Evolutionary conservation across 2,329 filamentous ascomycete species (phyloP), one percentile per base, ranked within the genome.

Genomic region (Trichoderma cornu-damae): DNA sequence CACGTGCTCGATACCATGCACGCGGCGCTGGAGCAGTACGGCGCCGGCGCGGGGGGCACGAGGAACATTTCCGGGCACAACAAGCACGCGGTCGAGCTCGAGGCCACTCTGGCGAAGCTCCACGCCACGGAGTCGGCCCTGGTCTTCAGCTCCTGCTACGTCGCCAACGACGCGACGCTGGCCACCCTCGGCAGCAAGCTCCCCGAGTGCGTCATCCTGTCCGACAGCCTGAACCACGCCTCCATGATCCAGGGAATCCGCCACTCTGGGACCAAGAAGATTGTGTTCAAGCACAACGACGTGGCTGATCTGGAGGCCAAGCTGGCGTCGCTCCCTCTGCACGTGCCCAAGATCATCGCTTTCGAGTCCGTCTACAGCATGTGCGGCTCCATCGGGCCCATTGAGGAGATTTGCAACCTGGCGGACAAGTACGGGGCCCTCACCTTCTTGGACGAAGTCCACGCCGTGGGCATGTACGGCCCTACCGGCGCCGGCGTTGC

Each of bases 211-310:
- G 94, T 99, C 43, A 96, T 97, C 67, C 78, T 99, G n/a, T 96
- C 92, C 5, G 94, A 99, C 75, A 96, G 89, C 72, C 77, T 96
- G 70, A 99, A 99, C 72, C 94, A 99, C 72, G 94, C 94, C 11
- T 97, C 93, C 5, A 99, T 99, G 94, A 99, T 99, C 61, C 94
- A 97, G 75, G 94, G 94, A 44, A 99, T 99, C 67, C 90, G 94
- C 43, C 94, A 99, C 74, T 97, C 93, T 8, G 92, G 93, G 44
- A 92, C 94, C 37, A 93, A 89, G 77, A 99, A 99, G 80, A 83
- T 97, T 73, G 93, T 99, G 24, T 99, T 97, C 83, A 96, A 95
- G 77, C 94, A 99, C 77, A 99, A 99, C 68, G 92, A 99, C 67
- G 75, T 97, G n/a, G 85, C 81, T 40, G 94, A 99, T 67, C 79